Evolutionary conservation across 345 rosid species (phyloP).

Genomic region (Lumnitzera littorea): DNA sequence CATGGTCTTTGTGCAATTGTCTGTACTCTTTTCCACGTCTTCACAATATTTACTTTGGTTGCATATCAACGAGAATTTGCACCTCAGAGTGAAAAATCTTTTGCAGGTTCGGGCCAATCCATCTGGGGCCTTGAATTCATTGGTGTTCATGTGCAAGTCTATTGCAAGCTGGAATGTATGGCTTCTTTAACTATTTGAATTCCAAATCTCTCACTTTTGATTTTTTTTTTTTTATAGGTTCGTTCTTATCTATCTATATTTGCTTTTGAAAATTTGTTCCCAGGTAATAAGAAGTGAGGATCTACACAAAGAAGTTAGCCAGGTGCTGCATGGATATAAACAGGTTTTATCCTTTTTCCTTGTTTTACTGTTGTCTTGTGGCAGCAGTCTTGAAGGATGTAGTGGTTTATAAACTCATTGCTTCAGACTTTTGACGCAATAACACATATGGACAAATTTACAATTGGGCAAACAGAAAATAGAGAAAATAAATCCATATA

Average conservation of each 20-base stretch:
- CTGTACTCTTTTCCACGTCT: slow-evolving; percentile 10
- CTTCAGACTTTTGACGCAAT: not conserved
- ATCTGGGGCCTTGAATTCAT: slow-evolving; percentile 80
- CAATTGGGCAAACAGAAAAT: no score
- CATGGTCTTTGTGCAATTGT: slow-evolving; percentile 97
- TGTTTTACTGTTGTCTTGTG: not conserved
- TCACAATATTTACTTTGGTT: not conserved
- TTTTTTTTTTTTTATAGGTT: not conserved
- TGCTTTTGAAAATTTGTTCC: not conserved
- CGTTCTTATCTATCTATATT: not conserved
- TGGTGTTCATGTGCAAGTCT: slow-evolving; percentile 78
- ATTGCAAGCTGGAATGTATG: slow-evolving; percentile 99
- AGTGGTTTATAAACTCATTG: not conserved
- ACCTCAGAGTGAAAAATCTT: not conserved
- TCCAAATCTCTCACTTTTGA: not conserved
- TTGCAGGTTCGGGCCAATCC: slow-evolving; percentile 88
- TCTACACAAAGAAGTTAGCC: slow-evolving; percentile 76
- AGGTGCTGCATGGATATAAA: slow-evolving; percentile 89
- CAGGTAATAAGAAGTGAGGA: slow-evolving; percentile 89
- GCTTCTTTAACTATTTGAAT: not conserved
- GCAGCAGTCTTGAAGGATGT: not conserved
- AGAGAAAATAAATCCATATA: no score
- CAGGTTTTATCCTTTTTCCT: slow-evolving; percentile 36
- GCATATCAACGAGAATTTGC: not conserved
- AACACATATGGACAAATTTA: no score